Percentiles rank a stretch among this genome's conserved stretches.
These are phyloP conservation scores for Pythium sp. DNA, from an alignment of 352 stramenopile species.

Conservation along the genomic window DNA sequence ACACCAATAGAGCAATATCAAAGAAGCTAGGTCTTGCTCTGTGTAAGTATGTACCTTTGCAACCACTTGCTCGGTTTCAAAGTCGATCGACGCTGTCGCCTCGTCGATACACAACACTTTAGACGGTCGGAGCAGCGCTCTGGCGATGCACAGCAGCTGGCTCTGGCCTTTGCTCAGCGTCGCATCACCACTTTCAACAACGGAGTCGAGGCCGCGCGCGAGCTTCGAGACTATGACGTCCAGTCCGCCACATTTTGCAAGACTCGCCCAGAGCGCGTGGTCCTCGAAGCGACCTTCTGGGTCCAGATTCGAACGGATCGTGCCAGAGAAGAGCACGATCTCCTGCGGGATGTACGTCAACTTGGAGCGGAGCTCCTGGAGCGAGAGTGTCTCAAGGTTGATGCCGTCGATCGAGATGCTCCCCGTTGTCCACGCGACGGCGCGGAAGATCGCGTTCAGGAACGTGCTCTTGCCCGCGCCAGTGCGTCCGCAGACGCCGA, in stretches of 20 bases:
- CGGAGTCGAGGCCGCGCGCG: constrained; percentile 44
- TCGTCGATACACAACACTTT: constrained; percentile 95
- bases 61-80: constrained; percentile 80
- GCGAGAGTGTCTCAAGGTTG: constrained; percentile 51
- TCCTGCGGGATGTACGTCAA: constrained; percentile 87
- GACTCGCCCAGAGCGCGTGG: constrained; percentile 51
- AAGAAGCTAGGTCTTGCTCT: background rate
- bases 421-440: constrained; percentile 46
- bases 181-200: constrained; percentile 37
- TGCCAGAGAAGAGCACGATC: constrained; percentile 77
- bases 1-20: background rate
- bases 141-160: constrained; percentile 74
- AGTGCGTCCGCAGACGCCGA: constrained; percentile 87
- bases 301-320: constrained; percentile 86
- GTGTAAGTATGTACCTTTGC: constrained; percentile 39
- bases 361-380: constrained; percentile 58
- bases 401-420: constrained; percentile 74
- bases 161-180: constrained; percentile 74
- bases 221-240: constrained; percentile 42
- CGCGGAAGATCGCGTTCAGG: constrained; percentile 78
- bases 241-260: constrained; percentile 50
- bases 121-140: constrained; percentile 81
- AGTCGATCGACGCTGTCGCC: constrained; percentile 89
- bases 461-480: constrained; percentile 91
- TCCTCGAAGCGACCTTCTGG: constrained; percentile 39